Conservation (phyloP, 441 rosid species). For the Eutrema salsugineum region DNA sequence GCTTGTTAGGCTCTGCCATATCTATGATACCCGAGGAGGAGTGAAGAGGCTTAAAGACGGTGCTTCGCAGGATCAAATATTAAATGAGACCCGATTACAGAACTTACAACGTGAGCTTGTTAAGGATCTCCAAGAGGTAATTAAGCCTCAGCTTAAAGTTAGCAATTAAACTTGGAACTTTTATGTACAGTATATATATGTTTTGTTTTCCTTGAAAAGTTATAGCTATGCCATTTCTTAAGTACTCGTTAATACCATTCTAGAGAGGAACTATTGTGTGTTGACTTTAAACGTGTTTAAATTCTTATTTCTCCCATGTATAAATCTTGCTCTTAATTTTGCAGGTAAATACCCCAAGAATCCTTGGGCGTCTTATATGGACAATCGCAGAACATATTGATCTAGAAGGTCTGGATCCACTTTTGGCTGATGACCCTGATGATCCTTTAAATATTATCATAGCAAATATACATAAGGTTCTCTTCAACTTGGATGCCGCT, state of each 20-base stretch:
- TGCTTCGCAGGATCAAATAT: constrained; percentile 96
- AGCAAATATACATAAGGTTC: constrained; percentile 83
- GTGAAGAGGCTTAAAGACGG: constrained; percentile 98
- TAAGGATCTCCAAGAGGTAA: constrained; percentile 89
- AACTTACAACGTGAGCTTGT: constrained; percentile 93
- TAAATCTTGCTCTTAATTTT: constrained; percentile 22
- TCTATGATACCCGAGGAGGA: constrained; percentile 96
- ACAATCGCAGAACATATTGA: constrained; percentile 92
- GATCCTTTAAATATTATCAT: constrained; percentile 83
- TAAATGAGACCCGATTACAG: constrained; percentile 96
- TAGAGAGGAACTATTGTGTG: constrained; percentile 7
- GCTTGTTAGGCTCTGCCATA: constrained; percentile 95
- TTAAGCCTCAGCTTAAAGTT: constrained; percentile 10
- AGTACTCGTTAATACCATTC: background rate
- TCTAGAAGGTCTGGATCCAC: constrained; percentile 97
- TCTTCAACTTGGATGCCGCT: constrained; percentile 80
- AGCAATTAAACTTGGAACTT: constrained; percentile 1
- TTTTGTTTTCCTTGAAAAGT: background rate
- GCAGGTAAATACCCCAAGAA: constrained; percentile 80
- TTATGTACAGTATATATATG: constrained; percentile 2
- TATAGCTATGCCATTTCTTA: background rate
- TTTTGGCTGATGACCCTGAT: constrained; percentile 98
- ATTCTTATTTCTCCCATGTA: background rate
- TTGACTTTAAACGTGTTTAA: background rate
- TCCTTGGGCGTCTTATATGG: constrained; percentile 86